Evolutionary conservation across 176 grass and related monocot genomes (phyloP).

Genomic region (Thalia dealbata): DNA sequence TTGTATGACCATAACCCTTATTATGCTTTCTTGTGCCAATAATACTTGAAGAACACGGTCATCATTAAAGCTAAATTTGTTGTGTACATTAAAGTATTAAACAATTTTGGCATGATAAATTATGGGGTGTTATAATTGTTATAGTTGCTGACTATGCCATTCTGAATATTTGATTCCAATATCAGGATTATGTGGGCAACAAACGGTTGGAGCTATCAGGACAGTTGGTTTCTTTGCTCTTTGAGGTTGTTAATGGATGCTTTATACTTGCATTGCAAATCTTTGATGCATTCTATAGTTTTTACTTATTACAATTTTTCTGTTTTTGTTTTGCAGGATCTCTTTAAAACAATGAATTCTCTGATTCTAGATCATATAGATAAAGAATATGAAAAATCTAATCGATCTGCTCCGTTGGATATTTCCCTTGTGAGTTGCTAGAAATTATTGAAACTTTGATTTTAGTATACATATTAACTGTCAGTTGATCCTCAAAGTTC

Average conservation of each 20-base stretch:
- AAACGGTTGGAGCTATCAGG: conserved; percentile 90
- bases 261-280: neutral
- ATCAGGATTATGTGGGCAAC: conserved; percentile 95
- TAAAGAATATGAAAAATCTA: conserved; percentile 35
- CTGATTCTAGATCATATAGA: conserved; percentile 31
- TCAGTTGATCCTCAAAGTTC: no score
- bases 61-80: no score
- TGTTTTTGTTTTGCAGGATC: conserved; percentile 42
- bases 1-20: no score
- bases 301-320: conserved; percentile 6
- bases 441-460: conserved; percentile 2
- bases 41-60: no score
- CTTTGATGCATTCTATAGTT: conserved; percentile 11
- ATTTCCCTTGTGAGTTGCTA: conserved; percentile 47
- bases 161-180: conserved; percentile 20
- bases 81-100: no score
- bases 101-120: no score
- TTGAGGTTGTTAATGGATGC: conserved; percentile 45
- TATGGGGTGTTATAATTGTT: no score
- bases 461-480: no score
- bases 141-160: neutral
- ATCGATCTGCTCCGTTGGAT: conserved; percentile 56
- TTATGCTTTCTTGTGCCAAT: no score
- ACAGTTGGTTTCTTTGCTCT: conserved; percentile 85
- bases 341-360: conserved; percentile 92